Evolutionary conservation across 1,139 yeast genomes (phyloP).

Genomic region (Geotrichum cucujoidarum): DNA sequence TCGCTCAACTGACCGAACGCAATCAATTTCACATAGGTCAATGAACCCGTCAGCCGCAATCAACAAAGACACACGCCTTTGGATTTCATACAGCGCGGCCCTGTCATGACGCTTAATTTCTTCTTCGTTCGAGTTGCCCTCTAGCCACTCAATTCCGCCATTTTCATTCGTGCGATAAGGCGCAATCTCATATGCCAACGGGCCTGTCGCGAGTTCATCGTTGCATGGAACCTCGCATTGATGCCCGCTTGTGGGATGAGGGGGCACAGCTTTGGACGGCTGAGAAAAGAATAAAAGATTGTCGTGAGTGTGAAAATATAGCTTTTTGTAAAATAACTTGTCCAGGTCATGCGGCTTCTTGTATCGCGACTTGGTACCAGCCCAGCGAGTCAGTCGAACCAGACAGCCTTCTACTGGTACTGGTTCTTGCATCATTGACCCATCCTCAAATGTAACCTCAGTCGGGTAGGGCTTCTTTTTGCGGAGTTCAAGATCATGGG

Average conservation of each 20-base stretch:
- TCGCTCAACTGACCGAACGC: slow-evolving; percentile 29
- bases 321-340: slow-evolving; percentile 49
- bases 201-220: slow-evolving; percentile 26
- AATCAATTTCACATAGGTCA: slow-evolving; percentile 51
- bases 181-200: slow-evolving; percentile 43
- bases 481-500: slow-evolving; percentile 56
- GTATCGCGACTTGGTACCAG: slow-evolving; percentile 41
- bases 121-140: slow-evolving; percentile 31
- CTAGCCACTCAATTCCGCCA: slow-evolving; percentile 61
- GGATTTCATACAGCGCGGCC: slow-evolving; percentile 56
- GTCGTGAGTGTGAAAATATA: slow-evolving; percentile 61
- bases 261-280: slow-evolving; percentile 58
- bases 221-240: not conserved
- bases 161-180: slow-evolving; percentile 46
- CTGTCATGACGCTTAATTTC: slow-evolving; percentile 51
- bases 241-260: slow-evolving; percentile 41
- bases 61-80: slow-evolving; percentile 54
- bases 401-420: slow-evolving; percentile 72
- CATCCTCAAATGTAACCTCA: slow-evolving; percentile 27
- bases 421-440: slow-evolving; percentile 46
- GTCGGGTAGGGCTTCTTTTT: slow-evolving; percentile 47
- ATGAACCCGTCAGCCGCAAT: slow-evolving; percentile 57
- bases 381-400: slow-evolving; percentile 51
- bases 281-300: slow-evolving; percentile 56
- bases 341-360: slow-evolving; percentile 29